Evolutionary conservation across 768 basidiomycete species (phyloP), one percentile per base, ranked within the genome.

Genomic region (Nidularia pulvinata): DNA sequence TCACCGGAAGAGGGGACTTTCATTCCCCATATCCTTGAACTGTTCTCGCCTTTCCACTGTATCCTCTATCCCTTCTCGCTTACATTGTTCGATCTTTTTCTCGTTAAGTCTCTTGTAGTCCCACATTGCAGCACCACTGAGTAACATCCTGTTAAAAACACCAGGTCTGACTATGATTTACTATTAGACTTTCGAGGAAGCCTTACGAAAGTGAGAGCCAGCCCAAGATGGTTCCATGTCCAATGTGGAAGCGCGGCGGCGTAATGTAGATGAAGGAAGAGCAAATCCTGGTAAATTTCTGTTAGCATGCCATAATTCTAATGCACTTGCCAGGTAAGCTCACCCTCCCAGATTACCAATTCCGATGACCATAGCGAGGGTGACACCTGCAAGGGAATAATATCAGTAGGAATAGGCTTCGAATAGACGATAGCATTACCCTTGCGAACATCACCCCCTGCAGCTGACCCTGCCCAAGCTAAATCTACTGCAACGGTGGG

Each of bases 1-100:
- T 50, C 48, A 79, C 79, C 80, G 75, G 69, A 81, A 85, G 36
- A 86, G 66, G 43, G 84, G 84, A 52, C 80, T 82, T 37, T 76
- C 67, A 55, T 80, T 80, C 5, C 81, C 84, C 65, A 84, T 67
- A 5, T 81, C 65, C 36, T 61, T 66, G 57, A 78, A 84, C 42
- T 80, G 73, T 5, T 69, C 69, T 48, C 58, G 64, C 45, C 63
- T 67, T 45, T 64, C 69, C 10, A 70, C 67, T 6, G 25, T 30
- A 30, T 30, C 25, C 25, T 72, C 70, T 48, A 86, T 79, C 3
- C 73, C 73, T 50, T 75, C 71, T 4, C 67, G 65, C 5, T 63
- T 63, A 56, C 83, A 85, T 9, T 65, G 57, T 9, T 68, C 74
- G 44, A 76, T 74, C 49, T 81, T 84, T 51, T 65, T 57, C 57